These are phyloP conservation scores for Wickerhamiella pararugosa DNA, from an alignment of 1,139 yeast species.

Conservation along the genomic window DNA sequence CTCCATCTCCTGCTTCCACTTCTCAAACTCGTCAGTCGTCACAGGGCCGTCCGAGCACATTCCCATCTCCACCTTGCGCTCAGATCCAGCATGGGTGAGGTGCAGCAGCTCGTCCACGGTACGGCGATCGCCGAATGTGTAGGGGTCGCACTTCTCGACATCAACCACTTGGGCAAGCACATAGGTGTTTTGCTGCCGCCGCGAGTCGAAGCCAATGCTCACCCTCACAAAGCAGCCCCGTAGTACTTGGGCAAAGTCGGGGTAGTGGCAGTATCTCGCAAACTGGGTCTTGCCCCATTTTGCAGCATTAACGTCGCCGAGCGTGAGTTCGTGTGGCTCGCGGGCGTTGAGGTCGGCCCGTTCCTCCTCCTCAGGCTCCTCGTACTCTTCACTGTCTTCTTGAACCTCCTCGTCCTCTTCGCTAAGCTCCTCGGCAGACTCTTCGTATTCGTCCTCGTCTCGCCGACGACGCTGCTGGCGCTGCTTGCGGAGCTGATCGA, in stretches of 20 bases:
- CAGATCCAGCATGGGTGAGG: conserved; percentile 58
- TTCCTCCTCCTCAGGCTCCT: conserved; percentile 36
- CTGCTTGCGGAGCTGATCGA: conserved; percentile 61
- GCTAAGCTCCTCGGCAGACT: conserved; percentile 17
- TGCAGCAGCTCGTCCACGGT: conserved; percentile 27
- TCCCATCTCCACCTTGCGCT: conserved; percentile 56
- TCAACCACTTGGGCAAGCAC: conserved; percentile 72
- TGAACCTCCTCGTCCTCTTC: conserved; percentile 17
- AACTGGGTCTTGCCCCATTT: conserved; percentile 66
- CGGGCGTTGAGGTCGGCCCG: conserved; percentile 17
- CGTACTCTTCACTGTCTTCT: conserved; percentile 22
- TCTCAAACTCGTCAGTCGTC: conserved; percentile 53
- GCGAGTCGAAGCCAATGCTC: conserved; percentile 56
- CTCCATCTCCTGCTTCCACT: conserved; percentile 46
- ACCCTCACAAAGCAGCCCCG: conserved; percentile 69
- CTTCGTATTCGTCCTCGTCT: conserved; percentile 18
- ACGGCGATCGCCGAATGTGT: conserved; percentile 28
- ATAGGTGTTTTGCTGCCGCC: conserved; percentile 52
- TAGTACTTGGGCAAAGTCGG: conserved; percentile 56
- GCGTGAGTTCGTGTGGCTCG: conserved; percentile 24
- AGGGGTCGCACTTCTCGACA: conserved; percentile 47
- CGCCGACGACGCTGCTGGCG: conserved; percentile 18
- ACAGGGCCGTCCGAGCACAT: conserved; percentile 67
- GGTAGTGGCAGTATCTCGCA: conserved; percentile 64
- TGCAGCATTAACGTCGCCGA: conserved; percentile 51